phyloP scores from a whole-genome alignment of 768 basidiomycete species.

The Neoboletus subvelutipes region DNA sequence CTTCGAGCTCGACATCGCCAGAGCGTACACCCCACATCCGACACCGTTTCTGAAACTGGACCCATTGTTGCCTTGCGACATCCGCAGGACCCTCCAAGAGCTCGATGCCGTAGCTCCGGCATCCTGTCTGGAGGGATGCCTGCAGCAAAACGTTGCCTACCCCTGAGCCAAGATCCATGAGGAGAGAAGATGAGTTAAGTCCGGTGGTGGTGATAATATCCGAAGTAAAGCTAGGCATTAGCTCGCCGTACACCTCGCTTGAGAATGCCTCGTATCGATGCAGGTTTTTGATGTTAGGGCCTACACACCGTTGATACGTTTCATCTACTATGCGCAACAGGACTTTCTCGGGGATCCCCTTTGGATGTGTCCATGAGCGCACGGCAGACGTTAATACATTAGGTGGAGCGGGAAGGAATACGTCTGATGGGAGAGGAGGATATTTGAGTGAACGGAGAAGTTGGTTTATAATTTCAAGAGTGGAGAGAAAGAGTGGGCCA shows the following conservation, averaged over 20 bases:
- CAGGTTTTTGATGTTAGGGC: slow-evolving; percentile 81
- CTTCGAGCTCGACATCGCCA: slow-evolving; percentile 74
- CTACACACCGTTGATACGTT: slow-evolving; percentile 90
- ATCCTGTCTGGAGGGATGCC: slow-evolving; percentile 78
- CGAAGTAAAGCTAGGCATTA: slow-evolving; percentile 72
- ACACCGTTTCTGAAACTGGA: slow-evolving; percentile 74
- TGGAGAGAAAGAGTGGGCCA: slow-evolving; percentile 67
- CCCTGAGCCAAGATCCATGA: slow-evolving; percentile 84
- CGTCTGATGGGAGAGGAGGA: slow-evolving; percentile 52
- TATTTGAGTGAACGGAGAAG: slow-evolving; percentile 67
- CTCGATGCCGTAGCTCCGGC: slow-evolving; percentile 77
- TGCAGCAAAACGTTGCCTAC: slow-evolving; percentile 86
- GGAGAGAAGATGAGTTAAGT: slow-evolving; percentile 56
- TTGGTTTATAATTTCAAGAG: slow-evolving; percentile 61
- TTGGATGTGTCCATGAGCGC: slow-evolving; percentile 40
- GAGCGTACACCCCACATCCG: slow-evolving; percentile 87
- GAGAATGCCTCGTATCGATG: slow-evolving; percentile 82
- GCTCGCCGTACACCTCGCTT: slow-evolving; percentile 86
- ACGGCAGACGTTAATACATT: slow-evolving; percentile 53
- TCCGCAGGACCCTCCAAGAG: slow-evolving; percentile 74
- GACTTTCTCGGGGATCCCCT: slow-evolving; percentile 61
- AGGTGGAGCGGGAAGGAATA: slow-evolving; percentile 42
- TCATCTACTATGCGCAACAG: slow-evolving; percentile 81
- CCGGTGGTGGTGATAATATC: slow-evolving; percentile 52
- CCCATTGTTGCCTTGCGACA: slow-evolving; percentile 74